Evolutionary conservation across 805 yeast species (phyloP), one percentile per base, ranked within the genome.

Genomic region (Myxozyma neglecta): DNA sequence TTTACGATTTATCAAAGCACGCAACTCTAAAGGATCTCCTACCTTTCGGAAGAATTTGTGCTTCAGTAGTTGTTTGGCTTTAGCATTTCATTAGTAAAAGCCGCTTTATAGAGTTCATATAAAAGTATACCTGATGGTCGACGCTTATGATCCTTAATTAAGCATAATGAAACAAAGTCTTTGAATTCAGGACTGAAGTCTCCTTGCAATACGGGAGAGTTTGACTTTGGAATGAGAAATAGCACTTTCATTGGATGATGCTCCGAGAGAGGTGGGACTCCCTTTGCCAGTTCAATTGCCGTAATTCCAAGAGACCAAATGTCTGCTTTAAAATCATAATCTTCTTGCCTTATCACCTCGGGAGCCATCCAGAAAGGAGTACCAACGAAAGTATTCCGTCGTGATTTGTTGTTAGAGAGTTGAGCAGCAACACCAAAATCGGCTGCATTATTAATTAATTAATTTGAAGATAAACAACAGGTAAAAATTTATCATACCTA

Each of bases 331-430:
- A 82, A 86, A n/a, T 85, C 83, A 67, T 85, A 83, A 63, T 81
- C 83, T 66, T 83, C 96, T 74, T 93, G 97, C 76, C 89, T 82
- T 44, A 93, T 93, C 37, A 93, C 99, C 74, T 93, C 99, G 0
- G 99, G 99, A 0, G 99, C 97, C 99, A 94, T 94, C 99, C 99
- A 94, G 72, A 91, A 94, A 20, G 81, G 81, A 5, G 81, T 77
- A 1, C 81, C 81, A 7, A 78, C 81, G 68, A 77, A 78, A 13
- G 81, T 77, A 63, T 77, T 76, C 44, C 80, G 65, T 6, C 84
- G 79, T 16, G 83, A 79, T 60, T 83, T 75, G 68, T 83, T 79
- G 55, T 85, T 86, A 1, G 85, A 80, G 4, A 84, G 79, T 68
- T 86, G 88, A 0, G 97, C 89, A 0, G 98, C 96, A 10, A 93